phyloP scores from a whole-genome alignment of 2,329 filamentous ascomycete species.

The Fusarium xyrophilum region DNA sequence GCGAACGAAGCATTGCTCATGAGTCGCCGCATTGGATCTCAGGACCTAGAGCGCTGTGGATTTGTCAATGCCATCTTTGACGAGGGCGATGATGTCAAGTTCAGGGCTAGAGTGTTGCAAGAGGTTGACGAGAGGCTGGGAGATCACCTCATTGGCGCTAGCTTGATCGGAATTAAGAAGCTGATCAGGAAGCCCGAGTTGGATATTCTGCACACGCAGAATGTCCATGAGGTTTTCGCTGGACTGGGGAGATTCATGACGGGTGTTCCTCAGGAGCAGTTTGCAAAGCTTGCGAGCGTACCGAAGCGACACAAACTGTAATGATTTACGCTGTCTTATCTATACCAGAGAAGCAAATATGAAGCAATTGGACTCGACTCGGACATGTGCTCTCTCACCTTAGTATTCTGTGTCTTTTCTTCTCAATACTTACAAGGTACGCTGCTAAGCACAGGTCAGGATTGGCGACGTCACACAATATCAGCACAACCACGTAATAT shows the following conservation, averaged over 20 bases:
- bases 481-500: neutral
- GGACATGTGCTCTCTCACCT: neutral
- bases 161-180: conserved; percentile 83
- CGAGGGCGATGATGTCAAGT: conserved; percentile 70
- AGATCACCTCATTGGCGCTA: conserved; percentile 78
- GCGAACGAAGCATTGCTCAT: conserved; percentile 95
- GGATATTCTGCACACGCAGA: conserved; percentile 77
- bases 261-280: conserved; percentile 88
- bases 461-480: neutral
- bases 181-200: conserved; percentile 77
- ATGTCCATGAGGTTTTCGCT: conserved; percentile 83
- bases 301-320: conserved; percentile 95
- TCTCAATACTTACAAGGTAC: neutral
- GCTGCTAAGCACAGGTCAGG: neutral
- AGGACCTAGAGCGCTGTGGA: conserved; percentile 76
- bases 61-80: conserved; percentile 87
- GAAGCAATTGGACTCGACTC: neutral
- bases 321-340: neutral
- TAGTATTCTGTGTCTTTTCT: neutral
- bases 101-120: conserved; percentile 72
- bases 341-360: neutral
- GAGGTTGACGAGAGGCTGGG: conserved; percentile 86
- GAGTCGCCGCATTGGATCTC: conserved; percentile 76
- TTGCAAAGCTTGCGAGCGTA: conserved; percentile 80
- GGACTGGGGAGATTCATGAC: conserved; percentile 81